Conservation (phyloP, 1,284 basidiomycete species). For the Paramarasmius palmivorus region DNA sequence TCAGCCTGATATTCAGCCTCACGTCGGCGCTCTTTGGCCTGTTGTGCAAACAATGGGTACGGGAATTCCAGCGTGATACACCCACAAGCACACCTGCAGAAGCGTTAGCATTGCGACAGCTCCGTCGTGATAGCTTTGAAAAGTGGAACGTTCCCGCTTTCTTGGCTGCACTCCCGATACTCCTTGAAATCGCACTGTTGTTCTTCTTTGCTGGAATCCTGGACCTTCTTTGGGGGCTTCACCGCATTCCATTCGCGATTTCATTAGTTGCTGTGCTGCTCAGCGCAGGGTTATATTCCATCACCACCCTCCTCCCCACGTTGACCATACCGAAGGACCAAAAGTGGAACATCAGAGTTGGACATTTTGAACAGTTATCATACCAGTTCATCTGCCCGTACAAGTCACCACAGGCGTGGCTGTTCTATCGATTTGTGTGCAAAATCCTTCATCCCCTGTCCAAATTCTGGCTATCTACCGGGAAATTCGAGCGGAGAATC, state of each 20-base stretch:
- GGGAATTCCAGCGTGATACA: conserved; percentile 5
- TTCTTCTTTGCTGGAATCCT: conserved; percentile 7
- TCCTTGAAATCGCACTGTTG: conserved; percentile 6
- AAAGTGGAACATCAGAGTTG: not conserved
- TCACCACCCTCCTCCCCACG: not conserved
- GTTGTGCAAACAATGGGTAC: conserved; percentile 13
- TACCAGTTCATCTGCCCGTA: not conserved
- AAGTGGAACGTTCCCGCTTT: conserved; percentile 4
- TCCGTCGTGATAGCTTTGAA: conserved; percentile 1
- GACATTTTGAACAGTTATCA: not conserved
- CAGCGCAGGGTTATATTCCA: not conserved
- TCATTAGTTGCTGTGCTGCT: not conserved
- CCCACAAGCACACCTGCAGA: not conserved
- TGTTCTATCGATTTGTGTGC: not conserved
- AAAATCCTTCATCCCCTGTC: not conserved
- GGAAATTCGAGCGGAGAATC: no score
- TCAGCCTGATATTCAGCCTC: conserved; percentile 10
- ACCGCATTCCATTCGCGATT: not conserved
- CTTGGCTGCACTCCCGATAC: conserved; percentile 5
- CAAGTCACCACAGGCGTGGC: conserved; percentile 2
- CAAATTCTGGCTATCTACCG: no score
- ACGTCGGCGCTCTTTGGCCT: conserved; percentile 6
- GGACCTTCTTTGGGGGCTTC: conserved; percentile 1
- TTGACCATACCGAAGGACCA: not conserved
- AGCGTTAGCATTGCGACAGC: conserved; percentile 4